Percentiles rank a stretch among this genome's conserved stretches.
Evolutionary conservation across 352 stramenopile genomes (phyloP).

Genomic region (Globisporangium cylindrosporum): DNA sequence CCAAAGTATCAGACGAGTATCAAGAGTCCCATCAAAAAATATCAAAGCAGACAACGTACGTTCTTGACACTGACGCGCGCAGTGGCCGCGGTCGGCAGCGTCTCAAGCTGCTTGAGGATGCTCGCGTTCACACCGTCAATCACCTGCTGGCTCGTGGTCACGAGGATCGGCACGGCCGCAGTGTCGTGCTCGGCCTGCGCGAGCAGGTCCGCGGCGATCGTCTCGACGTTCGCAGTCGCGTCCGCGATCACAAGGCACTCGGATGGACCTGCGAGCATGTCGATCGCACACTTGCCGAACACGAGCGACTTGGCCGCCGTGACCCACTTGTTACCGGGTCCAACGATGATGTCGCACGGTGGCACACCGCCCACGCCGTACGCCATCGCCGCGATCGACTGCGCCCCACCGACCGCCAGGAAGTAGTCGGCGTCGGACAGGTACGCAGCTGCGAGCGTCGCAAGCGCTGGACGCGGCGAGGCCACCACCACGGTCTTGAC

Average conservation of each 20-base stretch:
- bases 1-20: neutral
- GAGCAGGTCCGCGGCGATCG: constrained; percentile 74
- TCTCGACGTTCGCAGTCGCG: constrained; percentile 67
- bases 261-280: constrained; percentile 98
- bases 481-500: constrained; percentile 94
- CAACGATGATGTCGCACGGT: constrained; percentile 97
- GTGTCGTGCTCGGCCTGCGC: constrained; percentile 96
- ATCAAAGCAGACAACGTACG: constrained; percentile 18
- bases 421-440: constrained; percentile 91
- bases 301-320: constrained; percentile 98
- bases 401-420: constrained; percentile 69
- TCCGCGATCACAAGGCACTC: constrained; percentile 98
- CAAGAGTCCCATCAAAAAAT: neutral
- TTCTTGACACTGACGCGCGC: constrained; percentile 67
- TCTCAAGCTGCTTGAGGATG: constrained; percentile 72
- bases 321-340: constrained; percentile 99
- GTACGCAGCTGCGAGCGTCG: constrained; percentile 94
- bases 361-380: constrained; percentile 92
- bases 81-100: constrained; percentile 60
- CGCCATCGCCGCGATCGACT: constrained; percentile 95
- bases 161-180: constrained; percentile 95
- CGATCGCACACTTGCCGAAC: constrained; percentile 96
- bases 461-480: constrained; percentile 89
- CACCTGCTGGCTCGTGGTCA: constrained; percentile 84
- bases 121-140: constrained; percentile 91